Evolutionary conservation across 345 rosid genomes (phyloP), one percentile per base, ranked within the genome.

Genomic region (Stellera chamaejasme): DNA sequence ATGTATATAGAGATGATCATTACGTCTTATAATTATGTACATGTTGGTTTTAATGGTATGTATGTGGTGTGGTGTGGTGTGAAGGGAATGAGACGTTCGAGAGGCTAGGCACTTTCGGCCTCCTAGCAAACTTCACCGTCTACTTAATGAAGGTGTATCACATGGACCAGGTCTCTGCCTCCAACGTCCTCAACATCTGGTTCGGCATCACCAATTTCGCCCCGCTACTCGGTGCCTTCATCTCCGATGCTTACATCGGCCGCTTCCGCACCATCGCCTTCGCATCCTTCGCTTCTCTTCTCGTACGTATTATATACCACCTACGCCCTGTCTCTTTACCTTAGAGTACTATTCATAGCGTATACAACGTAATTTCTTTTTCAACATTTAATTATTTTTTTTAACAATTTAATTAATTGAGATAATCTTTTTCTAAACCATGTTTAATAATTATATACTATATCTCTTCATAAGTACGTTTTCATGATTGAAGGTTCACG

Each of bases 1-100:
- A 42, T 25, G 49, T 36, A 19, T 19, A 19, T 19, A 19, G 0
- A 19, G 23, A 19, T n/a, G 23, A 19, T 19, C 23, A 19, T 19
- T 19, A 19, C n/a, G n/a, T n/a, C n/a, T 19, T 0, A 19, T 19
- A 19, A 19, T 19, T 19, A 19, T 19, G 23, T 19, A 19, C 23
- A 19, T 19, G 23, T n/a, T n/a, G n/a, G n/a, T n/a, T n/a, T n/a
- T n/a, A n/a, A n/a, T n/a, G n/a, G n/a, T n/a, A n/a, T n/a, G n/a
- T n/a, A n/a, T n/a, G n/a, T n/a, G n/a, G n/a, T n/a, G n/a, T n/a
- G 23, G 23, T 19, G 23, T 19, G 23, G 39, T 65, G 25, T 63
- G 63, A 13, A 87, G 96, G 80, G 56, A 90, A 84, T 68, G 88
- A 81, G 64, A 76, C 88, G 13, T 75, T 90, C 52, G 97, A 87